Evolutionary conservation across 208 protist genomes (phyloP).

Genomic region (Crithidia expoeki): DNA sequence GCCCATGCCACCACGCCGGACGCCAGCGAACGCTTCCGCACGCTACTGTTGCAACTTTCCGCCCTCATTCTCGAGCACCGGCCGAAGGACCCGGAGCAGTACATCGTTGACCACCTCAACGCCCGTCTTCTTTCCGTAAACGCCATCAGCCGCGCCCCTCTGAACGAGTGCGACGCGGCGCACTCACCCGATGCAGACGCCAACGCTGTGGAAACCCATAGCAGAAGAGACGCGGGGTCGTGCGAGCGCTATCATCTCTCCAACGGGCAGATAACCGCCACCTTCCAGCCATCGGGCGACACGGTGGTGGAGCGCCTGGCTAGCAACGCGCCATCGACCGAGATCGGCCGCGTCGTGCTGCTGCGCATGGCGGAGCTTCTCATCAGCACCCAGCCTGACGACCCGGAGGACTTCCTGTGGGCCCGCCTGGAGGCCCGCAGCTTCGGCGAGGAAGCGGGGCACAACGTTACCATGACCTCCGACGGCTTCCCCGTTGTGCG

Average conservation of each 20-base stretch:
- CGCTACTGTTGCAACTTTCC: conserved; percentile 51
- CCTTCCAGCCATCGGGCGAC: conserved; percentile 16
- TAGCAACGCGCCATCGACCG: conserved; percentile 37
- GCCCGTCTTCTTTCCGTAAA: conserved; percentile 36
- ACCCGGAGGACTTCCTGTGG: conserved; percentile 69
- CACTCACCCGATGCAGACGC: neutral
- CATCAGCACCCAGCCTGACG: conserved; percentile 53
- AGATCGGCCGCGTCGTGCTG: conserved; percentile 30
- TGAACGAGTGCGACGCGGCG: neutral
- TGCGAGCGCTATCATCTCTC: conserved; percentile 6
- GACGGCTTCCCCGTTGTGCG: conserved; percentile 34
- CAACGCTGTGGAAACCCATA: neutral
- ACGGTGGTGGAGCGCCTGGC: conserved; percentile 63
- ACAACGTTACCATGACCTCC: conserved; percentile 23
- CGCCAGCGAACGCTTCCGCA: conserved; percentile 29
- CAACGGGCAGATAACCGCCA: neutral
- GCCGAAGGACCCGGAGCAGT: conserved; percentile 62
- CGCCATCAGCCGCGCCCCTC: conserved; percentile 11
- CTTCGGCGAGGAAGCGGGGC: conserved; percentile 47
- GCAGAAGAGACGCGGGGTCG: neutral
- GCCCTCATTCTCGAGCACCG: conserved; percentile 36
- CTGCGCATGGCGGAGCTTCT: conserved; percentile 43
- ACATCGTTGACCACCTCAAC: conserved; percentile 54
- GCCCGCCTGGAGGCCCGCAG: conserved; percentile 48
- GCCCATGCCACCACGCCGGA: conserved; percentile 1